phyloP scores from a whole-genome alignment of 306 rosid species.

The Luffa aegyptiaca region DNA sequence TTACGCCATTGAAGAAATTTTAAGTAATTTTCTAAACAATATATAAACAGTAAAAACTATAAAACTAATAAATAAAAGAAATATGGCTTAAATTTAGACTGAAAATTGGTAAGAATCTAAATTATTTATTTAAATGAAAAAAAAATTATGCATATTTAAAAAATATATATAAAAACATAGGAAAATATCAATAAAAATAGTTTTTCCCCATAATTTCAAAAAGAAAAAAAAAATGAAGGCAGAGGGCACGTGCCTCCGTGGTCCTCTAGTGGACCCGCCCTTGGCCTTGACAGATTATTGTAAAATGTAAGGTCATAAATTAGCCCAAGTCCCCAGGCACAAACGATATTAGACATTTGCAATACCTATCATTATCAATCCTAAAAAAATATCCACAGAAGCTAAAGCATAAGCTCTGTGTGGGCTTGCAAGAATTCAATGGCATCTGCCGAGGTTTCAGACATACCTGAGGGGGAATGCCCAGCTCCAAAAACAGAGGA shows the following conservation, averaged over 20 bases:
- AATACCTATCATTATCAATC: not conserved
- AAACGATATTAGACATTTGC: too few species aligned
- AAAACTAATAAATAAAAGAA: too few species aligned
- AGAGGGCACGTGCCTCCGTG: not conserved
- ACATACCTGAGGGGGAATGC: constrained; percentile 86
- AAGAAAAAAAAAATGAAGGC: not conserved
- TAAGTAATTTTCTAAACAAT: too few species aligned
- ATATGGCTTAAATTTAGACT: too few species aligned
- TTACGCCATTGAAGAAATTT: too few species aligned
- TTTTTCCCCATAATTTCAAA: not conserved
- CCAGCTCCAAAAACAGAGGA: constrained; percentile 84
- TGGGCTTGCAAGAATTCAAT: not conserved
- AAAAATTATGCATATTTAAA: too few species aligned
- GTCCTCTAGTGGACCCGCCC: not conserved
- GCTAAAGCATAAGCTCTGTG: not conserved
- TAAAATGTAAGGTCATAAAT: not conserved
- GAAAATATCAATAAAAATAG: too few species aligned
- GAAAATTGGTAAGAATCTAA: too few species aligned
- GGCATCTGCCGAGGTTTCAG: not conserved
- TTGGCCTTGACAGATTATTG: not conserved
- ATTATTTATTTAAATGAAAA: too few species aligned
- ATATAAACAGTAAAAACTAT: too few species aligned
- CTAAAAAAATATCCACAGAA: not conserved
- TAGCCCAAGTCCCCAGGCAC: not conserved
- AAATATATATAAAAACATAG: too few species aligned